phyloP scores from a whole-genome alignment of 1,284 basidiomycete species.

The Baeospora myosura region DNA sequence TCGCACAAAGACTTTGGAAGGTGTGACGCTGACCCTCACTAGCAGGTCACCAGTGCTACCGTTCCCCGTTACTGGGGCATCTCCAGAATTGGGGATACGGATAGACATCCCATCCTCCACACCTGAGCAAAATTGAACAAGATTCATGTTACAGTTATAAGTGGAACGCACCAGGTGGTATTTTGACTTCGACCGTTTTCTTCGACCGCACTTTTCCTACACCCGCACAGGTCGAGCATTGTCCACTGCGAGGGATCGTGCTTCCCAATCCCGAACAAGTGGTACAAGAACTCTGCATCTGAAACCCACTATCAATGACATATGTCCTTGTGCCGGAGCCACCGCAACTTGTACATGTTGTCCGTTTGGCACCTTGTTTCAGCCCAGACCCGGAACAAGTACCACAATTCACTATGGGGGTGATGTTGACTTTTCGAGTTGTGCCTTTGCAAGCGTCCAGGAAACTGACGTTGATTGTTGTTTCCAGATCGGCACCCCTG shows the following conservation, averaged over 20 bases:
- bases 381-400: slow-evolving; percentile 86
- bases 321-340: slow-evolving; percentile 89
- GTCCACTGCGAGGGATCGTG: slow-evolving; percentile 70
- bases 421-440: slow-evolving; percentile 70
- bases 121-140: slow-evolving; percentile 39
- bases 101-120: slow-evolving; percentile 97
- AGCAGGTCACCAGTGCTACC: slow-evolving; percentile 82
- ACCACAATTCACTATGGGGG: slow-evolving; percentile 78
- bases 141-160: slow-evolving; percentile 7
- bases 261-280: slow-evolving; percentile 82
- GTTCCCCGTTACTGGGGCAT: slow-evolving; percentile 75
- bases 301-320: slow-evolving; percentile 91
- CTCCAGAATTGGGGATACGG: slow-evolving; percentile 78
- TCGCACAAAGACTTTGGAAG: slow-evolving; percentile 82
- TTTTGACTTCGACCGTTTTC: slow-evolving; percentile 76
- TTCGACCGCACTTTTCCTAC: slow-evolving; percentile 82
- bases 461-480: slow-evolving; percentile 74
- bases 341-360: slow-evolving; percentile 75
- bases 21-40: slow-evolving; percentile 79
- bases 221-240: slow-evolving; percentile 81
- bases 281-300: slow-evolving; percentile 91
- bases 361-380: slow-evolving; percentile 81
- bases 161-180: slow-evolving; percentile 68
- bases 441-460: slow-evolving; percentile 92
- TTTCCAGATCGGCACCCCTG: slow-evolving; percentile 84